Percentiles rank a stretch among this genome's conserved stretches.
Conservation (phyloP, 2,329 filamentous ascomycete genomes). For the Xylaria sp. region DNA sequence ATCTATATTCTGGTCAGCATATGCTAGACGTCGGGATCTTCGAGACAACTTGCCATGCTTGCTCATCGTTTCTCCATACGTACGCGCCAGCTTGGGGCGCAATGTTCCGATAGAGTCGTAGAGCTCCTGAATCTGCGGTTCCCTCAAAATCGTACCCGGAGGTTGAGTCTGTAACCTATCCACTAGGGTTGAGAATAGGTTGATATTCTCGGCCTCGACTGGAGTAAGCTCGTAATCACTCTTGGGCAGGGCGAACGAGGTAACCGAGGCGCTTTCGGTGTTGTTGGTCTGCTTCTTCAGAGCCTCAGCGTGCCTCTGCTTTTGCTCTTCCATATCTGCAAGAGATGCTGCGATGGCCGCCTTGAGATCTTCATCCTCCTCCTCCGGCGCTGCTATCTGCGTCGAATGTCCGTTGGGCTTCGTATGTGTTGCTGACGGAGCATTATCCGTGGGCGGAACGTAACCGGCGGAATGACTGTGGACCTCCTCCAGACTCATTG, state of each 20-base stretch:
- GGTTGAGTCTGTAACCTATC: constrained; percentile 94
- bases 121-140: constrained; percentile 96
- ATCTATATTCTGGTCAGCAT: constrained; percentile 59
- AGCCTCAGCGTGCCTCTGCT: constrained; percentile 82
- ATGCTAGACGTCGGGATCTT: neutral
- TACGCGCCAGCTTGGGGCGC: constrained; percentile 89
- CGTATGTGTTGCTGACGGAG: constrained; percentile 33
- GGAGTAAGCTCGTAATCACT: constrained; percentile 94
- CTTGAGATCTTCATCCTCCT: constrained; percentile 91
- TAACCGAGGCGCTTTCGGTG: constrained; percentile 49
- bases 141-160: constrained; percentile 91
- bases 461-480: constrained; percentile 76
- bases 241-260: constrained; percentile 69
- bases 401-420: constrained; percentile 42
- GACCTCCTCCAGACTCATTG: constrained; percentile 96
- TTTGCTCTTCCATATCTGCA: constrained; percentile 97
- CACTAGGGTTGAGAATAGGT: constrained; percentile 90
- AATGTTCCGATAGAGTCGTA: constrained; percentile 97
- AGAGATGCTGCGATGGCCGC: constrained; percentile 94
- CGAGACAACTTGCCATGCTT: constrained; percentile 76
- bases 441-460: constrained; percentile 57
- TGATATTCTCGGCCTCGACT: constrained; percentile 96
- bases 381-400: constrained; percentile 61
- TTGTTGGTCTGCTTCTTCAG: constrained; percentile 77
- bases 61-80: constrained; percentile 99